Conservation (phyloP, 805 yeast species). For the Isabelozyma gotoi region DNA sequence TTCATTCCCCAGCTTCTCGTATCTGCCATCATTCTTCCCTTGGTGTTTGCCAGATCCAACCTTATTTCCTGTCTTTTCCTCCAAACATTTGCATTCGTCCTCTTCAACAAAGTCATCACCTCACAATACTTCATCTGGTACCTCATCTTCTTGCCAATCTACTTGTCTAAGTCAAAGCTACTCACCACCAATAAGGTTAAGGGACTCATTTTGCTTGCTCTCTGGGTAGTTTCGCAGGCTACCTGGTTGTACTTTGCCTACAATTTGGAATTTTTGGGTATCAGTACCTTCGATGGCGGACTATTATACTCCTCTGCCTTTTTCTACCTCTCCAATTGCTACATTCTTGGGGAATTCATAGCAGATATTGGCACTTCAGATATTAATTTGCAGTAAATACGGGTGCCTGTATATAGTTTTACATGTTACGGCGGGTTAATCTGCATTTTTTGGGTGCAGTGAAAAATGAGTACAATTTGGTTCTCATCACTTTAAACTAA, state of each 20-base stretch:
- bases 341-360: constrained; percentile 58
- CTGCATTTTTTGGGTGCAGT: not conserved
- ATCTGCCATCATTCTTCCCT: constrained; percentile 60
- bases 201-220: constrained; percentile 41
- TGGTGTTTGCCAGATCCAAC: constrained; percentile 30
- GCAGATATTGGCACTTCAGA: constrained; percentile 15
- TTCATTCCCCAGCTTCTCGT: constrained; percentile 79
- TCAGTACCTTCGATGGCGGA: constrained; percentile 58
- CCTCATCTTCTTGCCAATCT: constrained; percentile 78
- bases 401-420: not conserved
- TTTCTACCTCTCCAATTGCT: constrained; percentile 64
- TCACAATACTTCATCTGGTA: constrained; percentile 98
- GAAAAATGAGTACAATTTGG: not conserved
- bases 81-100: constrained; percentile 45
- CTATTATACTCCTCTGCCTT: constrained; percentile 53
- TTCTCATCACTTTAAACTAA: not conserved
- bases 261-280: constrained; percentile 76
- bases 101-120: constrained; percentile 65
- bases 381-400: not conserved
- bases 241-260: constrained; percentile 80
- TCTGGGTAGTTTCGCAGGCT: constrained; percentile 76
- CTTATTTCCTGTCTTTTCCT: constrained; percentile 34
- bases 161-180: constrained; percentile 46
- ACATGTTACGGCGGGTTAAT: not conserved
- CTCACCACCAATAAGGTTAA: constrained; percentile 18